A percentile compares a stretch with the other conserved stretches of the same genome.
Evolutionary conservation across 2,329 filamentous ascomycete species (phyloP).

Genomic region (Lachnellula arida): DNA sequence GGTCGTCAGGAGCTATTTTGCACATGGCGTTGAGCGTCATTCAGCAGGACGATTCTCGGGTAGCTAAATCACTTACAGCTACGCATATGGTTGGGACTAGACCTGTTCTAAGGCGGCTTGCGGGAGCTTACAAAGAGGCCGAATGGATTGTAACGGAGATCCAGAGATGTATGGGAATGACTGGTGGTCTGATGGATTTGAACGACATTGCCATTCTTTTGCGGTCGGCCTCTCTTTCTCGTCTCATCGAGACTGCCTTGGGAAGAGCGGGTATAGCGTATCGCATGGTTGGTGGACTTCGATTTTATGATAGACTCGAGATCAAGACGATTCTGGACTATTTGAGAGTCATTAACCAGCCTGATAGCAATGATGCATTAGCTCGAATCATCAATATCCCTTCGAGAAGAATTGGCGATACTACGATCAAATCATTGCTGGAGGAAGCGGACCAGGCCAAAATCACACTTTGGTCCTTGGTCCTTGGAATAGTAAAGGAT

Average conservation of each 20-base stretch:
- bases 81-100: slow-evolving; percentile 75
- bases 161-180: slow-evolving; percentile 62
- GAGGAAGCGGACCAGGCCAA: slow-evolving; percentile 70
- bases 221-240: slow-evolving; percentile 76
- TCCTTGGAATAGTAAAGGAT: slow-evolving; percentile 55
- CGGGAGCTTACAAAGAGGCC: slow-evolving; percentile 67
- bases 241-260: slow-evolving; percentile 79
- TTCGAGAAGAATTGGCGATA: slow-evolving; percentile 73
- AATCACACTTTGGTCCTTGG: slow-evolving; percentile 70
- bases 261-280: slow-evolving; percentile 81
- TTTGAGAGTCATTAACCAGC: slow-evolving; percentile 76
- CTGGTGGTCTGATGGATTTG: slow-evolving; percentile 65
- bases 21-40: slow-evolving; percentile 79
- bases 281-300: slow-evolving; percentile 83
- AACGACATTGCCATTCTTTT: slow-evolving; percentile 83
- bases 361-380: slow-evolving; percentile 81
- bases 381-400: slow-evolving; percentile 82
- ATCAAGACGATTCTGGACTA: slow-evolving; percentile 88
- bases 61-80: slow-evolving; percentile 72
- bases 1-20: slow-evolving; percentile 82
- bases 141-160: slow-evolving; percentile 88
- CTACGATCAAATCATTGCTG: slow-evolving; percentile 67
- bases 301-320: slow-evolving; percentile 89
- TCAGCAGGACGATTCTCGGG: slow-evolving; percentile 78
- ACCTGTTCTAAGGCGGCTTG: slow-evolving; percentile 75